A percentile compares a stretch with the other conserved stretches of the same genome.
These are phyloP conservation scores for Diaporthe aspalathi DNA, from an alignment of 2,329 filamentous ascomycete genomes.

Conservation along the genomic window DNA sequence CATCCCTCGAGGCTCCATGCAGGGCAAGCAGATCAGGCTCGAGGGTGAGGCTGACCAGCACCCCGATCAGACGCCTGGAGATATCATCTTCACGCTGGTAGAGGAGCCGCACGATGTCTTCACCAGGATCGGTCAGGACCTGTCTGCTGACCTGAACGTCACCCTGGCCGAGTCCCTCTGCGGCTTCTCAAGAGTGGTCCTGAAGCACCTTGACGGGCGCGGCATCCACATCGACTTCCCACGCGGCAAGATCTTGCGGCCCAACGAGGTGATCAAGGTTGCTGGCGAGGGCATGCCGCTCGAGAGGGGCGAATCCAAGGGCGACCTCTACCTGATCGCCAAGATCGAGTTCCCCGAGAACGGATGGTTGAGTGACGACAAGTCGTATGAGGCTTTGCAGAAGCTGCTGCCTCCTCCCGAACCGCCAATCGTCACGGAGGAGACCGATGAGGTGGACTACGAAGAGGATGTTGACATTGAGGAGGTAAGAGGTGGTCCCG, in stretches of 20 bases:
- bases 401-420: conserved; percentile 78
- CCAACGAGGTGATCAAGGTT: conserved; percentile 87
- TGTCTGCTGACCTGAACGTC: conserved; percentile 84
- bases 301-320: conserved; percentile 85
- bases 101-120: conserved; percentile 87
- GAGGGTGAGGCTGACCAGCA: conserved; percentile 95
- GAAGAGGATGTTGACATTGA: conserved; percentile 87
- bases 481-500: conserved; percentile 63
- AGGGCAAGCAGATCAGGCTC: conserved; percentile 90
- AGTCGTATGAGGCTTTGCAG: conserved; percentile 75
- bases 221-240: conserved; percentile 86
- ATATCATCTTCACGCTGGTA: conserved; percentile 89
- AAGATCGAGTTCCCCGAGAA: conserved; percentile 90
- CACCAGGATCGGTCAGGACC: conserved; percentile 83
- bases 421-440: conserved; percentile 74
- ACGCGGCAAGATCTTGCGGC: conserved; percentile 83
- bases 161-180: conserved; percentile 85
- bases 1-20: conserved; percentile 86
- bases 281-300: conserved; percentile 93
- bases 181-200: conserved; percentile 89
- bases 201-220: conserved; percentile 93
- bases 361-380: conserved; percentile 82
- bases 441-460: conserved; percentile 88
- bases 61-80: conserved; percentile 88
- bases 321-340: conserved; percentile 88